Conservation (phyloP, 305 asterid species). For the Fraxinus angustifolia region DNA sequence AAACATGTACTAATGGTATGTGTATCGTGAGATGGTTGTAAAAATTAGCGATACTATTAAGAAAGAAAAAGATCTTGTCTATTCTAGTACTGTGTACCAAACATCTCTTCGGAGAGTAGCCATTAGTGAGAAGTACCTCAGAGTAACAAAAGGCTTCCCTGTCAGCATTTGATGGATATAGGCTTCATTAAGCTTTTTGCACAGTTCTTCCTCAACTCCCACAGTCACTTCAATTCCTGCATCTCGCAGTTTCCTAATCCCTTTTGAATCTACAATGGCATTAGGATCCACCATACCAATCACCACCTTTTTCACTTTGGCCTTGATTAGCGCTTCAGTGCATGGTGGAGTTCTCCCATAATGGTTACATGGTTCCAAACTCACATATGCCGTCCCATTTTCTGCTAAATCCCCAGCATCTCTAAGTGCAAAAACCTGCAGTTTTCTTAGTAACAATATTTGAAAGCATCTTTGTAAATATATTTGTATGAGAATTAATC, state of each 20-base stretch:
- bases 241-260: constrained; percentile 62
- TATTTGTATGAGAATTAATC: constrained; percentile 2
- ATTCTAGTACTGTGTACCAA: neutral
- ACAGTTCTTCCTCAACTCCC: constrained; percentile 80
- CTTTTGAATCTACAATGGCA: constrained; percentile 80
- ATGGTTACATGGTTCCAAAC: constrained; percentile 94
- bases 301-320: constrained; percentile 73
- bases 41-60: neutral
- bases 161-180: constrained; percentile 75
- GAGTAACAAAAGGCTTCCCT: constrained; percentile 66
- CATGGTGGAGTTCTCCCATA: constrained; percentile 98
- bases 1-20: neutral
- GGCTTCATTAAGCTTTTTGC: constrained; percentile 79
- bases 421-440: constrained; percentile 85
- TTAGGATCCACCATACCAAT: constrained; percentile 96
- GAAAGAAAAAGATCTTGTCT: neutral
- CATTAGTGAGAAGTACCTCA: constrained; percentile 47
- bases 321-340: constrained; percentile 82
- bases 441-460: constrained; percentile 8
- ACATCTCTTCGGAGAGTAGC: neutral
- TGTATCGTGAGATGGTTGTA: neutral
- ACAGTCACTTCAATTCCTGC: constrained; percentile 74
- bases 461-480: constrained; percentile 4
- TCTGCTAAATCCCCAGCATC: constrained; percentile 86
- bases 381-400: constrained; percentile 81